Evolutionary conservation across 2,329 filamentous ascomycete species (phyloP).

Genomic region (Xylariaceae sp.): DNA sequence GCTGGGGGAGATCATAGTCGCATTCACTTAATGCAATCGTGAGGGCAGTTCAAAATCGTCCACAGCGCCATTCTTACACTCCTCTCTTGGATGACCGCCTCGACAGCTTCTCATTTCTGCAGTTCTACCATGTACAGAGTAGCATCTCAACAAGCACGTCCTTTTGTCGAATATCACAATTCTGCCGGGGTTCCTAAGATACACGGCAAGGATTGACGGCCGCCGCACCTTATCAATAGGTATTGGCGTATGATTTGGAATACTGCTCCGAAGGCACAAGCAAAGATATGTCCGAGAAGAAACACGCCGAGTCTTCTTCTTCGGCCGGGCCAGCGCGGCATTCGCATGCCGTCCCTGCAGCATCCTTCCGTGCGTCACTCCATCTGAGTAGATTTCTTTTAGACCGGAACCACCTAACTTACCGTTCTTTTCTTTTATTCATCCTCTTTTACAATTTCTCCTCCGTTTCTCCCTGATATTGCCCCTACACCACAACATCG

Average conservation of each 20-base stretch:
- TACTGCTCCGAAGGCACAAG: conserved; percentile 23
- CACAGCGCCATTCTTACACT: background rate
- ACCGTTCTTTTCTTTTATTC: background rate
- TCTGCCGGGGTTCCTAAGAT: conserved; percentile 1
- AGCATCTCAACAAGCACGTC: conserved; percentile 7
- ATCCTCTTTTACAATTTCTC: no score
- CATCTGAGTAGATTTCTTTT: conserved; percentile 29
- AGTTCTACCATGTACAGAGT: conserved; percentile 22
- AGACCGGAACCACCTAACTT: conserved; percentile 4
- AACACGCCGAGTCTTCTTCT: conserved; percentile 51
- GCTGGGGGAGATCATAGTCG: conserved; percentile 13
- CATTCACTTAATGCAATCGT: conserved; percentile 16
- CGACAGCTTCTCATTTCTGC: conserved; percentile 2
- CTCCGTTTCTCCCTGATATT: background rate
- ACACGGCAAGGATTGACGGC: conserved; percentile 2
- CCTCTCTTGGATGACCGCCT: conserved; percentile 11
- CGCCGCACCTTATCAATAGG: background rate
- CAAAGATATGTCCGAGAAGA: conserved; percentile 53
- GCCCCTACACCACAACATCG: background rate
- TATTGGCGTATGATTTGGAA: conserved; percentile 12
- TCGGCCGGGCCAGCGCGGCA: conserved; percentile 48
- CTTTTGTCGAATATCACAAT: conserved; percentile 9
- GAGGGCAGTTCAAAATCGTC: conserved; percentile 10
- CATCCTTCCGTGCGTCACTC: conserved; percentile 58
- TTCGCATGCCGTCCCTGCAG: conserved; percentile 53